Base-by-base conservation (phyloP, 2,329 filamentous ascomycete species). In the Gyromitra esculenta region DNA sequence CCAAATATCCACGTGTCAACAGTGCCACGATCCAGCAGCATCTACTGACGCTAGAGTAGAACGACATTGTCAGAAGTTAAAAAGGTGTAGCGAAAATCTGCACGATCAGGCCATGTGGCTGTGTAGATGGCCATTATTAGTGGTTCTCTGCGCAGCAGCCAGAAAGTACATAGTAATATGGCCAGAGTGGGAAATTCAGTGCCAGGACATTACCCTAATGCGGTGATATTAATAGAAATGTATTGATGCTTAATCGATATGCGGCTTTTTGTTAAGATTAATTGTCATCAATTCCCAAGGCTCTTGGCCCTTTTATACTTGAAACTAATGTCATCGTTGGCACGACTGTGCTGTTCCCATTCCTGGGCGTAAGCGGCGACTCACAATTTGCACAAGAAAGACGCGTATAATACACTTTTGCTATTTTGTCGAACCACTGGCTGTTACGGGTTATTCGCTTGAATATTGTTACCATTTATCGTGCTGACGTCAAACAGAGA, bases 81-180 rank as follows among this genome's bases (percentile, higher is more conserved):
- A 62, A 21, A 11, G 25, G 57, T n/a, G 56, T 9, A n/a, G 56
- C 25, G 56, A 31, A 31, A 60, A 35, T n/a, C 25, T 60, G 18
- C 56, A 37, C 9, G 35, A 48, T 63, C 60, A 63, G 60, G 25
- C 41, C 39, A 63, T 63, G 60, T 35, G 60, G 60, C 60, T 63
- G 21, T 62, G 35, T 45, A 48, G 39, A 4, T 35, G 39, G n/a
- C 15, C 48, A 13, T 48, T 31, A 25, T 63, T 45, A 63, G n/a
- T 45, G n/a, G 57, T 37, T 15, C 25, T 60, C 11, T 45, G 15
- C 3, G 43, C 43, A 45, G 13, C 37, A 21, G 43, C n/a, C 43
- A 3, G 25, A 31, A 31, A 31, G 25, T 31, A 31, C 25, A 31
- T 4, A 31, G 25, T 31, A 31, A 31, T 31, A 31, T 41, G 7